Conservation (phyloP, 345 rosid genomes). For the Ricinus communis region DNA sequence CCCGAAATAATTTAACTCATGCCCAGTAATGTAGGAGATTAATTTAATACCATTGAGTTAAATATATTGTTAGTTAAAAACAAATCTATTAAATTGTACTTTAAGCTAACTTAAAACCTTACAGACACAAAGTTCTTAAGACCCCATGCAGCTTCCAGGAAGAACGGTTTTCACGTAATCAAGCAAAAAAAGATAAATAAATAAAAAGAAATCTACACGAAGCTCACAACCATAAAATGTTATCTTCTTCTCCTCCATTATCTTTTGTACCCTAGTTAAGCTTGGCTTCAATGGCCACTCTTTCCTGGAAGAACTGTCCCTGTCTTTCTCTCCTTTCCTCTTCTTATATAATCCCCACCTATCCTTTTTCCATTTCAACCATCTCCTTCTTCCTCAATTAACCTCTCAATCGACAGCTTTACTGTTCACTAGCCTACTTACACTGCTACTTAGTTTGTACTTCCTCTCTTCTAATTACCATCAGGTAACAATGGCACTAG, state of each 20-base stretch:
- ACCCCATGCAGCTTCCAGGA: constrained; percentile 56
- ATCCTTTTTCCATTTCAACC: not conserved
- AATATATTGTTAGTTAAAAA: too few relatives aligned
- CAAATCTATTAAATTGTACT: too few relatives aligned
- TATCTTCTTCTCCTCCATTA: not conserved
- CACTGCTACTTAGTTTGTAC: not conserved
- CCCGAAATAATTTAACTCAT: too few relatives aligned
- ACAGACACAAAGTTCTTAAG: not conserved
- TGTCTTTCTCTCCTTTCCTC: not conserved
- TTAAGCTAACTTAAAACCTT: not conserved
- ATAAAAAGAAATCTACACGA: constrained; percentile 33
- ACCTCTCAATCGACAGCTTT: not conserved
- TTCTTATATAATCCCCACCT: constrained; percentile 26
- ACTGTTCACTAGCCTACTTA: not conserved
- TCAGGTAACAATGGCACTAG: constrained; percentile 21
- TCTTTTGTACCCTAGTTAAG: constrained; percentile 9
- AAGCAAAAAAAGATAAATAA: constrained; percentile 18
- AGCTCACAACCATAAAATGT: constrained; percentile 20
- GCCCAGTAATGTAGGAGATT: too few relatives aligned
- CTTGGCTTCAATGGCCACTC: constrained; percentile 17
- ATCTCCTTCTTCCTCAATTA: not conserved
- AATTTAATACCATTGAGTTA: too few relatives aligned
- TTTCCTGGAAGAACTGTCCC: constrained; percentile 31
- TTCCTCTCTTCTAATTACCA: not conserved
- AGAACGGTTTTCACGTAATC: constrained; percentile 32